Base-by-base conservation (phyloP, 2,329 filamentous ascomycete genomes). In the Pyrenophora tritici-repentis region DNA sequence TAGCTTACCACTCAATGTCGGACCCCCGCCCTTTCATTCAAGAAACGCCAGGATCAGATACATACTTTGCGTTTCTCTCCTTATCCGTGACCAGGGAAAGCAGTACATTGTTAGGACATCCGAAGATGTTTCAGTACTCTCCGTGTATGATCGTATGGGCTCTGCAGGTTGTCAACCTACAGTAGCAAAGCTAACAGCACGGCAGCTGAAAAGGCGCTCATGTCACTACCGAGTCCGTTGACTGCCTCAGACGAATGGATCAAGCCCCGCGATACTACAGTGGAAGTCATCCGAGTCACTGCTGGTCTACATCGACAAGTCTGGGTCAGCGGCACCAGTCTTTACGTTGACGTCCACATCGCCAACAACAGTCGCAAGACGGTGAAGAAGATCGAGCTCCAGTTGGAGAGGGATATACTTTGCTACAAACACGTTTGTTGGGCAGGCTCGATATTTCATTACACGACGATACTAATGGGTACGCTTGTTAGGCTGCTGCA, bases 271-370 rank as follows among this genome's bases (percentile, higher is more conserved):
- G 71, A 76, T 34, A 67, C 64, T 22, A 68, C 68, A 1, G 51
- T 76, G 1, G 79, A 82, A 51, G 74, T 72, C 8, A 66, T 82
- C 18, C 74, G 73, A 46, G 63, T 82, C 14, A 82, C 80, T 16
- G 81, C 81, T 22, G 80, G 80, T 6, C 61, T 83, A 7, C 81
- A 83, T 62, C 76, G 81, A n/a, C 81, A 83, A 64, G 81, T 82
- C 22, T 83, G 81, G 81, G 79, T 83, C 46, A 82, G 79, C 56
- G 81, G 81, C 13, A 79, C 79, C 17, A 79, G 73, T 56, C 78
- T 83, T 29, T 83, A 82, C 53, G 77, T 81, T 13, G 81, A 83
- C 55, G 73, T 83, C 3, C 78, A 81, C 47, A 71, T 83, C 32
- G 68, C 71, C 34, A 83, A 83, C 60, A 76, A 75, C 35, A 80